phyloP scores from a whole-genome alignment of 805 yeast species.

The Ogataea dorogensis region DNA sequence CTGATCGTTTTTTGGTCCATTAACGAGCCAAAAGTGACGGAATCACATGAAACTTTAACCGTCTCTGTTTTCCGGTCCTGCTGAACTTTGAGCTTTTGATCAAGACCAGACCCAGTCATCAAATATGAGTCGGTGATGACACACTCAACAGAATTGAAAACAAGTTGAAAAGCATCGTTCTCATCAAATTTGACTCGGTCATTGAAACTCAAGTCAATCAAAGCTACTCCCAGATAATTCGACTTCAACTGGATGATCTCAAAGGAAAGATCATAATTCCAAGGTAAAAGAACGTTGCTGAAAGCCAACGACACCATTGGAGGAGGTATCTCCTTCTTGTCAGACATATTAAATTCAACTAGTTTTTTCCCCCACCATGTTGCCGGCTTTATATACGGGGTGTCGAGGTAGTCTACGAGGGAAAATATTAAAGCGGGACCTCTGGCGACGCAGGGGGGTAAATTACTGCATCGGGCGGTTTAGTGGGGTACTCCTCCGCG shows the following conservation, averaged over 20 bases:
- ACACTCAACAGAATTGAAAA: constrained; percentile 42
- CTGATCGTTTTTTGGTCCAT: constrained; percentile 3
- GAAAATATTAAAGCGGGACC: too few relatives aligned
- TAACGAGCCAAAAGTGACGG: constrained; percentile 24
- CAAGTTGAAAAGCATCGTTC: constrained; percentile 23
- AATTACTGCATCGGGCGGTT: constrained; percentile 6
- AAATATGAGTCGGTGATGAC: constrained; percentile 38
- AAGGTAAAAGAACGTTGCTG: constrained; percentile 38
- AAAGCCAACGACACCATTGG: constrained; percentile 29
- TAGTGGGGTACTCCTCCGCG: constrained; percentile 7
- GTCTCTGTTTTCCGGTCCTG: constrained; percentile 42
- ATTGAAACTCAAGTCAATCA: constrained; percentile 35
- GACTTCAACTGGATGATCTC: constrained; percentile 41
- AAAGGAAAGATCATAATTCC: constrained; percentile 37
- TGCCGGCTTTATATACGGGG: not conserved
- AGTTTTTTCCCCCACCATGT: not conserved
- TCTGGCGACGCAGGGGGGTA: too few relatives aligned
- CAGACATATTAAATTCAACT: not conserved
- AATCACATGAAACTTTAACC: constrained; percentile 31
- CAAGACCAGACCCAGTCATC: constrained; percentile 15
- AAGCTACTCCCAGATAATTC: constrained; percentile 42
- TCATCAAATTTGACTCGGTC: constrained; percentile 11
- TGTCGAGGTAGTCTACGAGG: too few relatives aligned
- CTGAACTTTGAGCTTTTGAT: constrained; percentile 18
- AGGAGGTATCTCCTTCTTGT: constrained; percentile 13